These are phyloP conservation scores for Podosphaera leucotricha DNA, from an alignment of 2,329 filamentous ascomycete species.

Conservation along the genomic window DNA sequence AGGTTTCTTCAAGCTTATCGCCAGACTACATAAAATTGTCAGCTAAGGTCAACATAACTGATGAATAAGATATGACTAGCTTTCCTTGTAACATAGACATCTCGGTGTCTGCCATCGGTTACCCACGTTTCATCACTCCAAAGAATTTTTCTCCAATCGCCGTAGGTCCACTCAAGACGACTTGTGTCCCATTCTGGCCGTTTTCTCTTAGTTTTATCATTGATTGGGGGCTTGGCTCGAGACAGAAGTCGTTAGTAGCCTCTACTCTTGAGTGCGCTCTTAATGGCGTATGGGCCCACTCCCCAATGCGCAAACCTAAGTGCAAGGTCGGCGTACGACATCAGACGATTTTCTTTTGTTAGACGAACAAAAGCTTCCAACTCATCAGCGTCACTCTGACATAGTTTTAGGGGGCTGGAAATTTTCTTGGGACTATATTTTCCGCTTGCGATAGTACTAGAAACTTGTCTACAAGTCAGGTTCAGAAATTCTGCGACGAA, in stretches of 20 bases:
- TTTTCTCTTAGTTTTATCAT: background rate
- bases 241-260: background rate
- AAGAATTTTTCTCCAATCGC: background rate
- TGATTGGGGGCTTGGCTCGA: background rate
- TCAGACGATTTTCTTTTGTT: background rate
- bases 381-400: too few species aligned
- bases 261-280: background rate
- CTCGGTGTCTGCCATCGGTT: background rate
- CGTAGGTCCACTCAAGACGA: background rate
- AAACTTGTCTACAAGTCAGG: too few species aligned
- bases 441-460: too few species aligned
- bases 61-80: background rate
- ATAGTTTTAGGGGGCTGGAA: too few species aligned
- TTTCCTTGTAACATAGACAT: background rate
- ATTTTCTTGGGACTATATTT: too few species aligned
- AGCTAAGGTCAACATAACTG: background rate
- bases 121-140: background rate
- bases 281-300: background rate
- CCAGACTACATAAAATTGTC: background rate
- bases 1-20: background rate
- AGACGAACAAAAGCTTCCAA: background rate
- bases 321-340: background rate
- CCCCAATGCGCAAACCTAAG: background rate
- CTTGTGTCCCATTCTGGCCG: background rate
- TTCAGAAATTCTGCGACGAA: too few species aligned